Base-by-base conservation (phyloP, 768 basidiomycete species). In the Phaeotremella skinneri region DNA sequence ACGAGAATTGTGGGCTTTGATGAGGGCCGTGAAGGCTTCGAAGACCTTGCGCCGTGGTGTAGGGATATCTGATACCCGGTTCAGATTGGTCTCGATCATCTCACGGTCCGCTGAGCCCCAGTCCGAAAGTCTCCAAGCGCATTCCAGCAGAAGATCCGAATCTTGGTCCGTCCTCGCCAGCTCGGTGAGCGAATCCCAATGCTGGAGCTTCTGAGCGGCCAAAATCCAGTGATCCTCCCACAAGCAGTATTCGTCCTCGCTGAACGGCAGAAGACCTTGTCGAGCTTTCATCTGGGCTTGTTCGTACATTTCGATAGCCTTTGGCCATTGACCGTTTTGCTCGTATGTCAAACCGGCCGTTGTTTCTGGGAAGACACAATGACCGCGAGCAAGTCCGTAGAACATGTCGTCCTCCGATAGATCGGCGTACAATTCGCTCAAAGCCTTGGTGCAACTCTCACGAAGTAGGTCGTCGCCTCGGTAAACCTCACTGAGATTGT, bases 181-280 rank as follows among this genome's bases (percentile, higher is more conserved):
- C 52, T 99, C 96, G 62, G 89, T 85, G 3, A 99, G 82, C 21
- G 88, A 84, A 59, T 99, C 96, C 96, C 96, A 99, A 62, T 96
- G 89, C 73, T 98, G 96, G 17, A 99, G 81, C 77, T 99, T 99
- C 79, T 94, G 90, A 0, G 91, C 87, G 0, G 92, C 83, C 6
- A 93, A 79, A 59, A 99, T 89, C 94, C 96, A 99, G 75, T 99
- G 96, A 74, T 99, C 96, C 70, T 99, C 96, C 96, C 96, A 99
- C 20, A 99, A 80, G 68, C 89, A 91, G 75, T 93, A 97, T 76
- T 99, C 96, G 1, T 88, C 82, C 76, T 99, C 96, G 13, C 89
- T 87, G 79, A 93, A 98, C 1, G 92, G 86, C 53, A 96, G 85
- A 4, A 83, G 79, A 3, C 91, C 90, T 2, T 83, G 81, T 47